phyloP scores from a whole-genome alignment of 352 stramenopile genomes.

The Salisapilia sapeloensis region DNA sequence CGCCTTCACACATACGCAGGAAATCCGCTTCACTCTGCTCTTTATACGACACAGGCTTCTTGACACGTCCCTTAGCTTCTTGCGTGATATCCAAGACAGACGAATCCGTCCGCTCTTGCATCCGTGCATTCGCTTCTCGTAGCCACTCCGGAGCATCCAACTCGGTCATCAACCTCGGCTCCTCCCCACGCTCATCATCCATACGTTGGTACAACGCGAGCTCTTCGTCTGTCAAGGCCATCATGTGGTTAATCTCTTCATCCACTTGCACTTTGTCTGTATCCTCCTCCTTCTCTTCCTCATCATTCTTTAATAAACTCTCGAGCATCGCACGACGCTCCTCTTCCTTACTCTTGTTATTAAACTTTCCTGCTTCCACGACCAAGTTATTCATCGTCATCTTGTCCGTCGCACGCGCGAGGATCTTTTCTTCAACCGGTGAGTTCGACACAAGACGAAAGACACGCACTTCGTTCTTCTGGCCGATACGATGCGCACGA shows the following conservation, averaged over 20 bases:
- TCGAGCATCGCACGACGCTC: slow-evolving; percentile 73
- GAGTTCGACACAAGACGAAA: slow-evolving; percentile 77
- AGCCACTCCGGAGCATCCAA: slow-evolving; percentile 54
- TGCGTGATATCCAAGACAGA: slow-evolving; percentile 47
- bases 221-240: slow-evolving; percentile 78
- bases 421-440: slow-evolving; percentile 79
- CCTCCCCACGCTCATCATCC: slow-evolving; percentile 54
- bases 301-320: slow-evolving; percentile 81
- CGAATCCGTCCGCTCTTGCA: slow-evolving; percentile 32
- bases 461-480: slow-evolving; percentile 82
- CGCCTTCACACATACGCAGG: slow-evolving; percentile 78
- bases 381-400: slow-evolving; percentile 88
- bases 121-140: slow-evolving; percentile 38
- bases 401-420: slow-evolving; percentile 76
- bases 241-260: slow-evolving; percentile 82
- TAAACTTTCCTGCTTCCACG: slow-evolving; percentile 79
- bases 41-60: slow-evolving; percentile 75
- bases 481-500: slow-evolving; percentile 83
- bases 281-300: slow-evolving; percentile 63
- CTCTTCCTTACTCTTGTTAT: slow-evolving; percentile 75
- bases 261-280: slow-evolving; percentile 46
- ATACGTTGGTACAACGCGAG: slow-evolving; percentile 60
- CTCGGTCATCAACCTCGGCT: slow-evolving; percentile 1
- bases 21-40: slow-evolving; percentile 79
- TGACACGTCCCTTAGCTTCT: slow-evolving; percentile 33